Conservation (phyloP, 2,329 filamentous ascomycete genomes). For the Fusarium papillatum region DNA sequence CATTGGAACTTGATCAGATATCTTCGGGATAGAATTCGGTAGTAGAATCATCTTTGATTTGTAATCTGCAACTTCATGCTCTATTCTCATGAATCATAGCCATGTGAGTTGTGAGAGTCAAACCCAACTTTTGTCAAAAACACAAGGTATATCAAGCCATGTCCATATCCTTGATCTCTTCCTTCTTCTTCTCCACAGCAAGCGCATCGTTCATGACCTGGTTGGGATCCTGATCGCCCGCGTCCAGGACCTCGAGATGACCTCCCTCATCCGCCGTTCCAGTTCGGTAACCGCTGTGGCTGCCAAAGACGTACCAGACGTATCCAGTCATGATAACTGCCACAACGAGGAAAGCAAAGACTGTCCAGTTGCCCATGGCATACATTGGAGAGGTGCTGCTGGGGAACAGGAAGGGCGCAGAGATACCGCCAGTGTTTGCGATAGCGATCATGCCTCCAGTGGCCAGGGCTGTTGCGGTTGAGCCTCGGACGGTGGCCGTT, state of each 20-base stretch:
- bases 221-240: constrained; percentile 35
- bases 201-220: constrained; percentile 32
- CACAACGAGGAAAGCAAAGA: constrained; percentile 47
- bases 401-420: constrained; percentile 51
- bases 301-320: constrained; percentile 49
- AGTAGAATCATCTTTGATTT: neutral
- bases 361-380: constrained; percentile 51
- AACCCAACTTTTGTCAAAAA: neutral
- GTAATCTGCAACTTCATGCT: neutral
- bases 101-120: neutral
- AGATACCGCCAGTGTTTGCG: constrained; percentile 50
- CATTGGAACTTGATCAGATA: neutral
- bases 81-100: neutral
- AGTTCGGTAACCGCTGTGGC: constrained; percentile 48
- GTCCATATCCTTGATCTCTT: constrained; percentile 32
- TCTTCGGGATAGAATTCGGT: neutral
- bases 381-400: constrained; percentile 47
- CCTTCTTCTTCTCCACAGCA: constrained; percentile 29
- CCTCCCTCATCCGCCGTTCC: constrained; percentile 33
- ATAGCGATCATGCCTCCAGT: constrained; percentile 52
- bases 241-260: constrained; percentile 33
- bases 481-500: constrained; percentile 49
- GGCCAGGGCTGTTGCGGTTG: constrained; percentile 49
- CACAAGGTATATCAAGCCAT: constrained; percentile 18
- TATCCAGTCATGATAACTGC: constrained; percentile 44